Base-by-base conservation (phyloP, 495 filamentous ascomycete species). In the Xylaria acuta region DNA sequence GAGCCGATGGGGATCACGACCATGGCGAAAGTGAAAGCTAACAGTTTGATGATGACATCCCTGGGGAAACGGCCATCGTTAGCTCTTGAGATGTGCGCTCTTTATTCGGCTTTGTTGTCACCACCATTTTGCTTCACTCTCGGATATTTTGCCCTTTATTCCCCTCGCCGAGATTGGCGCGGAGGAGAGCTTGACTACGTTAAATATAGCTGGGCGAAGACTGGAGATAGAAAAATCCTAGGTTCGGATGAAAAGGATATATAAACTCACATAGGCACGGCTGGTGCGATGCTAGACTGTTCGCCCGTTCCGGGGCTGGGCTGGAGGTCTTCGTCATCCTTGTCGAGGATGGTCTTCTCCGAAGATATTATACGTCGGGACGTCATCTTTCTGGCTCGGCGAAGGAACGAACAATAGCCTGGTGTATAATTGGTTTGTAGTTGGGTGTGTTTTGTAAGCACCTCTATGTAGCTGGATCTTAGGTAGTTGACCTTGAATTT, bases 11-110 rank as follows among this genome's bases (percentile, higher is more conserved):
- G 96, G 41, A 90, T 83, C 5, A 89, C 86, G 54, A 97, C 87
- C 96, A 99, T 98, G 74, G 93, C 96, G 18, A 93, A 85, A 8
- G 95, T 96, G 82, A 98, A 98, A 67, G 88, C 90, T 9, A 98
- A 85, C 9, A 99, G 88, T 82, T 98, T 98, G 71, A 90, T 83
- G 67, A 99, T 97, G 64, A 98, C 94, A 77, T 91, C 83, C 47
- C 96, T 99, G 41, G 54, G 49, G 16, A 43, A 18, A 38, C 14
- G 34, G 47, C 14, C 16, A 14, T 67, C 12, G 36, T 62, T 59
- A 70, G 58, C 53, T 56, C 25, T 5, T 32, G 9, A 32, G 53
- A 27, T 25, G 51, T 16, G 25, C 5, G 22, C 22, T 54, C 51
- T 54, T 3, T 54, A 30, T 25, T 47, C 6, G n/a, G 22, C 49